Evolutionary conservation across 1,284 basidiomycete genomes (phyloP), one percentile per base, ranked within the genome.

Genomic region (Ceratobasidium sp.): DNA sequence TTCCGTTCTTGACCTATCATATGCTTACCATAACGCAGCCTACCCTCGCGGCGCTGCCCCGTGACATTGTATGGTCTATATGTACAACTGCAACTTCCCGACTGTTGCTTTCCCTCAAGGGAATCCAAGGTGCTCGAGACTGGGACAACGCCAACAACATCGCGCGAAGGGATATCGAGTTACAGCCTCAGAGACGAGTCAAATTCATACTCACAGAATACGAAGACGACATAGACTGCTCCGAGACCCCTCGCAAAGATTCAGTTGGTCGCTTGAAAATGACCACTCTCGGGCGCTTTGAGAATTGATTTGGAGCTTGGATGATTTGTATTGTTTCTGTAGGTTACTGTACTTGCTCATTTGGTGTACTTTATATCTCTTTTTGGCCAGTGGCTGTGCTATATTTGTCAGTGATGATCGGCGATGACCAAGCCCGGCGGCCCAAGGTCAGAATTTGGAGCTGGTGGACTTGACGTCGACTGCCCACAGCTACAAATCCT

Each of bases 81-180:
- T 68, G 41, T 74, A 75, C 75, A 7, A 71, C 69, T 11, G 75
- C 75, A 7, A 74, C 75, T n/a, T 75, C 75, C 14, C 75, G 74
- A 19, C 58, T 76, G 7, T 46, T 76, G 29, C 74, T 76, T 5
- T 75, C 74, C 27, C 58, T 75, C 22, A 53, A 76, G 11, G 58
- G 66, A 24, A 73, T 73, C 7, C 69, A 62, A 13, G 58, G 54
- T n/a, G 68, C 68, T 14, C 27, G 53, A 41, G 56, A 72, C 8
- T 61, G 69, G 58, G 43, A 62, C 58, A 39, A 61, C n/a, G 69
- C 58, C 3, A 61, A 61, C 34, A 61, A 51, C 16, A 49, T 62
- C 24, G 58, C 31, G 8, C 43, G 58, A 37, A 37, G 31, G 31
- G 69, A 59, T 29, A 58, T 72, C 16, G 58, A 72, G 39, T 46